Percentiles rank a stretch among this genome's conserved stretches.
These are phyloP conservation scores for Ceratonia siliqua DNA, from an alignment of 306 rosid species.

Conservation along the genomic window DNA sequence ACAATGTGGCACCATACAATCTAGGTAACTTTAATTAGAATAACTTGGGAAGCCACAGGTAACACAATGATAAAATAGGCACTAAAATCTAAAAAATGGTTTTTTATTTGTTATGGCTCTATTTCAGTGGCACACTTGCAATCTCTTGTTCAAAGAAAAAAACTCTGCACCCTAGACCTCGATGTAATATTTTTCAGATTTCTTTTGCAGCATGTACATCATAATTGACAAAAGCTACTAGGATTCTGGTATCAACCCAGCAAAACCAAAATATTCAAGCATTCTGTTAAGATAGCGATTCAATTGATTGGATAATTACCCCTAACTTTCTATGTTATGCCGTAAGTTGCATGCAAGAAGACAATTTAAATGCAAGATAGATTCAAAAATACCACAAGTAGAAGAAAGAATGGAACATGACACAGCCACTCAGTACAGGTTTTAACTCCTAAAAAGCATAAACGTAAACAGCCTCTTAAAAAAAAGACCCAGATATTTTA, in stretches of 20 bases:
- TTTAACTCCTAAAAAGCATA: not conserved
- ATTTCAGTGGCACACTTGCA: not conserved
- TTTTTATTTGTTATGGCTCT: not conserved
- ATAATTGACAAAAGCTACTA: not conserved
- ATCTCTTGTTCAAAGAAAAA: not conserved
- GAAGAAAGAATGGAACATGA: constrained; percentile 24
- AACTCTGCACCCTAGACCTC: not conserved
- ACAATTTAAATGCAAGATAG: constrained; percentile 7
- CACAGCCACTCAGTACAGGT: not conserved
- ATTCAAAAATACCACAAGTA: constrained; percentile 23
- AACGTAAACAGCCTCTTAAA: not conserved
- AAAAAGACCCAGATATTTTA: not conserved
- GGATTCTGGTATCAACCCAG: not conserved
- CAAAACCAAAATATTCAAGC: constrained; percentile 14
- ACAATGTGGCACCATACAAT: not conserved
- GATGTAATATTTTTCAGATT: not conserved
- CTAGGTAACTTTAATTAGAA: not conserved
- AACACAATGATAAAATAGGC: not conserved
- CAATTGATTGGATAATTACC: not conserved
- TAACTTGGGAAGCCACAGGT: not conserved
- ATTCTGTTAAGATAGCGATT: not conserved
- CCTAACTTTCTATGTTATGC: constrained; percentile 24
- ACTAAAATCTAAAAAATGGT: not conserved
- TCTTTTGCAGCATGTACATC: constrained; percentile 20
- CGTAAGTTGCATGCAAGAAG: not conserved